Conservation (phyloP, 345 rosid species). For the Eucalyptus curtisii region DNA sequence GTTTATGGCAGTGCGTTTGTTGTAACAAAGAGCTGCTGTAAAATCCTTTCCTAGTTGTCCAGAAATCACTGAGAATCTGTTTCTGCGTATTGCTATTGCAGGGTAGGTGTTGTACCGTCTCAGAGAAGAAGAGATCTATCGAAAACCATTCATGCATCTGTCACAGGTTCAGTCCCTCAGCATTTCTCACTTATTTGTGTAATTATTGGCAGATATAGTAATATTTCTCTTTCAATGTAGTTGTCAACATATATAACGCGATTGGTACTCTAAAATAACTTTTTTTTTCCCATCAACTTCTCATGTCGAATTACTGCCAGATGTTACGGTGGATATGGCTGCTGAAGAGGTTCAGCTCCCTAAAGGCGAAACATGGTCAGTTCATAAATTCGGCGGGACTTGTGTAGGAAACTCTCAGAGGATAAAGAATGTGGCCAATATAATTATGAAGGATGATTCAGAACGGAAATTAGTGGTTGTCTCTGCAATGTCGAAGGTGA, state of each 20-base stretch:
- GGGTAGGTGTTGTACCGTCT: conserved; percentile 12
- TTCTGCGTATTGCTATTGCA: not conserved
- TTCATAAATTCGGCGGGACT: conserved; percentile 97
- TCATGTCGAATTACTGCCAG: conserved; percentile 12
- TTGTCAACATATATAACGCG: not conserved
- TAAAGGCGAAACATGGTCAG: conserved; percentile 74
- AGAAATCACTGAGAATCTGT: not conserved
- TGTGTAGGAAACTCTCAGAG: conserved; percentile 88
- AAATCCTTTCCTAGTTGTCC: not conserved
- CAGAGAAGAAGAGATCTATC: conserved; percentile 18
- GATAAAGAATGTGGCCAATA: conserved; percentile 74
- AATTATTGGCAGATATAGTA: not conserved
- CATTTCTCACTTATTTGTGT: not conserved
- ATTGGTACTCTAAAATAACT: not conserved
- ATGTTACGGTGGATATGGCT: conserved; percentile 29
- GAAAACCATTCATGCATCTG: conserved; percentile 24
- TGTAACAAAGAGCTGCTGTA: not conserved
- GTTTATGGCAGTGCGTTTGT: not conserved
- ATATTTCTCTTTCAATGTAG: not conserved
- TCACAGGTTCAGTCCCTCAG: conserved; percentile 27
- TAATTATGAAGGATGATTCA: conserved; percentile 47
- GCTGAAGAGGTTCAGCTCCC: conserved; percentile 38
- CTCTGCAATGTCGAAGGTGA: conserved; percentile 97
- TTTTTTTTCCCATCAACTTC: not conserved
- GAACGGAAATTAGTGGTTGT: conserved; percentile 85